Evolutionary conservation across 177 flowering plant genomes (phyloP), one percentile per base, ranked within the genome.

Genomic region (Vitis hybrid): DNA sequence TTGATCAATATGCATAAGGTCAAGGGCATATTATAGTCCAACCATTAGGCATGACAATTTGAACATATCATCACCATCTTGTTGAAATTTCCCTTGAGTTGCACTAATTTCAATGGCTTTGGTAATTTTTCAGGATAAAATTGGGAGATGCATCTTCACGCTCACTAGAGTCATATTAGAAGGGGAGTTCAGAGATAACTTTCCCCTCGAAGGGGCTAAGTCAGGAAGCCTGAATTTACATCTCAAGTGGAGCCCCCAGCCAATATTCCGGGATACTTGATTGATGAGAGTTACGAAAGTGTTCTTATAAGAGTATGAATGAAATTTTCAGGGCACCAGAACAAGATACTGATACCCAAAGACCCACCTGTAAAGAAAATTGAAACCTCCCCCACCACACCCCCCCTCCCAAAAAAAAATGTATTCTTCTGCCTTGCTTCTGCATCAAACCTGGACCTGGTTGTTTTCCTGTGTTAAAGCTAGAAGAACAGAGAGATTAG

Each of bases 201-300:
- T 87, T 51, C 79, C 80, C 0, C 56, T 95, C 2, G 99, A 93
- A 18, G 97, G 81, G 11, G 86, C 97, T 18, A 88, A 90, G 68
- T 86, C 92, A 2, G 99, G 99, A 70, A 81, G 64, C 74, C 74
- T 95, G 51, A 79, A 72, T 74, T 75, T 95, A 78, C 83, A 82
- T 82, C 93, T 95, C 70, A 91, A 91, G 72, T 95, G 99, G 99
- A 69, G 83, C 12, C 84, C 98, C 1, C 94, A 90, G 65, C 85
- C 87, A 0, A 81, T 88, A 11, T 86, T 79, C 80, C 80, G 97
- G 4, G 89, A 91, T 63, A 8, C 84, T 65, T 92, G 80, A 85
- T 64, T 18, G 4, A 19, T 49, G 10, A 6, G 45, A 15, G 5
- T 30, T 30, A 30, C 0, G 32, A 0, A 30, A 30, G 45, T 15